Conservation (phyloP, 169 alveolate species). For the Plasmodium gaboni region DNA sequence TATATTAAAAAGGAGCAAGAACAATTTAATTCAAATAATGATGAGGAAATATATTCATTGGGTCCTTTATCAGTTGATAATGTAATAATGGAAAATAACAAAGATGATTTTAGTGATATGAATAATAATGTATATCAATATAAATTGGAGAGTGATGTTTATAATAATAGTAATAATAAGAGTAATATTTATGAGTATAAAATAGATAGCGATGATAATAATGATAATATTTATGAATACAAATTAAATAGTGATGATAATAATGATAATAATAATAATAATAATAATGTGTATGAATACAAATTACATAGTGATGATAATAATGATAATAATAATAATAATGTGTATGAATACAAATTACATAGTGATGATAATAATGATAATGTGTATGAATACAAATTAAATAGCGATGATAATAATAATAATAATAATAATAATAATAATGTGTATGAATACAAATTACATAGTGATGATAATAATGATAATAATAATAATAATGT, state of each 20-base stretch:
- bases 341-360: constrained; percentile 4
- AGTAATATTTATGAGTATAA: neutral
- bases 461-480: neutral
- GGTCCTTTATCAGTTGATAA: neutral
- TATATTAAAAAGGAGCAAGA: no score
- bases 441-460: neutral
- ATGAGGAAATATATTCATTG: no score
- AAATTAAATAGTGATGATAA: neutral
- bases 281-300: neutral
- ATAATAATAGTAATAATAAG: neutral
- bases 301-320: neutral
- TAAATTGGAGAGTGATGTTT: neutral
- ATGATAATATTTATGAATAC: neutral
- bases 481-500: neutral
- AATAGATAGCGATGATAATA: neutral
- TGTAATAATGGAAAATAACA: neutral
- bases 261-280: neutral
- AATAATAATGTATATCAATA: neutral
- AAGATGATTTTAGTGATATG: neutral
- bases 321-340: neutral
- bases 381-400: constrained; percentile 12
- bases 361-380: neutral
- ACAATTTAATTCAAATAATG: no score
- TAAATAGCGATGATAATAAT: neutral
- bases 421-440: neutral